Percentiles rank a stretch among this genome's conserved stretches.
phyloP scores from a whole-genome alignment of 2,329 filamentous ascomycete species.

The Fusarium tanahbumbuense region DNA sequence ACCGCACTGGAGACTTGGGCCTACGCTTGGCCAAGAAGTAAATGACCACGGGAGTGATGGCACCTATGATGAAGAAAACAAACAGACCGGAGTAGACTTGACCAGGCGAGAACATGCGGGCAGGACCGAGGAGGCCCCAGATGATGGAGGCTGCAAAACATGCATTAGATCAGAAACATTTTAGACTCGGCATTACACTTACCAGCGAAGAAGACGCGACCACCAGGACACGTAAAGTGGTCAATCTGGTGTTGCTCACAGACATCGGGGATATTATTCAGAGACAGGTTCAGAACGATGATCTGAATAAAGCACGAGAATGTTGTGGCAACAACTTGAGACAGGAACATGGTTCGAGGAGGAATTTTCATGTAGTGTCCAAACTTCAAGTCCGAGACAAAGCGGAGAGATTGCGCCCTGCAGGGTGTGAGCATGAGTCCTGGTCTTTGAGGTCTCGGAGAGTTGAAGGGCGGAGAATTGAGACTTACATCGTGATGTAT shows the following conservation, averaged over 20 bases:
- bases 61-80: slow-evolving; percentile 69
- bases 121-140: slow-evolving; percentile 74
- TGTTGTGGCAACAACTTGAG: slow-evolving; percentile 73
- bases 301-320: slow-evolving; percentile 76
- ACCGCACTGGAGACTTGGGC: slow-evolving; percentile 62
- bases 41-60: slow-evolving; percentile 63
- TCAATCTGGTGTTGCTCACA: slow-evolving; percentile 69
- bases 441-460: neutral
- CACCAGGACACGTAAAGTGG: slow-evolving; percentile 72
- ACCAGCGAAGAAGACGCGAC: slow-evolving; percentile 72
- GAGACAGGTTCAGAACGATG: slow-evolving; percentile 70
- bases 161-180: slow-evolving; percentile 11
- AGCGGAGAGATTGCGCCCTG: slow-evolving; percentile 70
- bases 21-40: slow-evolving; percentile 62
- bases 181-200: slow-evolving; percentile 26
- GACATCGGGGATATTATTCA: slow-evolving; percentile 70
- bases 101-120: slow-evolving; percentile 71
- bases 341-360: slow-evolving; percentile 73
- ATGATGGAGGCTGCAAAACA: slow-evolving; percentile 66
- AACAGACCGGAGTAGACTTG: slow-evolving; percentile 72
- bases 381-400: slow-evolving; percentile 75
- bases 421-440: slow-evolving; percentile 8
- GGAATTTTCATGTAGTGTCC: slow-evolving; percentile 81
- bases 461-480: neutral
- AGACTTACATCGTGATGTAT: slow-evolving; percentile 66